phyloP scores from a whole-genome alignment of 495 filamentous ascomycete genomes.

The Penicillium simplicissimum region DNA sequence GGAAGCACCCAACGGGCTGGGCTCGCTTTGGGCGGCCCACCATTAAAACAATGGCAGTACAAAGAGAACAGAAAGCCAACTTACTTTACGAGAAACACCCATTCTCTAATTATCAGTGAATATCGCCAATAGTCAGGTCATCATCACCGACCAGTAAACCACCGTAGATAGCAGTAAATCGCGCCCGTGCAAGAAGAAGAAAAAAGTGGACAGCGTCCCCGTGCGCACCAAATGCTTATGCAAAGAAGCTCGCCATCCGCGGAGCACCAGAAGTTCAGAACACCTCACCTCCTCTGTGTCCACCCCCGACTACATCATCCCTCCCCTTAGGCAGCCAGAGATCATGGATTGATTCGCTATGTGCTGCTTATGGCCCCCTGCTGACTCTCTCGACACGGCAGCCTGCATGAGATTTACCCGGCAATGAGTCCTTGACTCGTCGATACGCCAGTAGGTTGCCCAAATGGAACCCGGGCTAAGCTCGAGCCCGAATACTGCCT shows the following conservation, averaged over 20 bases:
- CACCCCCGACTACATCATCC: constrained; percentile 1
- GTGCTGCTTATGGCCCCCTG: constrained; percentile 15
- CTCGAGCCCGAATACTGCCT: background rate
- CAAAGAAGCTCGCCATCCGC: constrained; percentile 21
- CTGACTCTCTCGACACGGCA: constrained; percentile 20
- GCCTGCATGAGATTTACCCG: constrained; percentile 21
- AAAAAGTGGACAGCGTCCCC: constrained; percentile 14
- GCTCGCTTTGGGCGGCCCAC: background rate
- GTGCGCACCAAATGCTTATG: constrained; percentile 21
- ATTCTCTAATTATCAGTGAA: background rate
- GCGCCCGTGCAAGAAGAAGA: constrained; percentile 9
- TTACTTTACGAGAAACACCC: background rate
- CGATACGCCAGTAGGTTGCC: constrained; percentile 21
- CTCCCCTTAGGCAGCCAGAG: background rate
- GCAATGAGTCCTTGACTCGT: constrained; percentile 26
- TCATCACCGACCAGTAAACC: background rate
- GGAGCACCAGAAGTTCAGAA: constrained; percentile 1
- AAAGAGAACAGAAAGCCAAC: background rate
- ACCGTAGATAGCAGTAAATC: background rate
- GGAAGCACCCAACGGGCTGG: background rate
- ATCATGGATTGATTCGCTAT: constrained; percentile 22
- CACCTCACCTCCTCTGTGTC: constrained; percentile 11
- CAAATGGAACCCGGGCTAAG: background rate
- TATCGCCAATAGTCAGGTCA: background rate
- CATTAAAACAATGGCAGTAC: background rate